Base-by-base conservation (phyloP, 2,329 filamentous ascomycete species). In the Colletotrichum zoysiae region DNA sequence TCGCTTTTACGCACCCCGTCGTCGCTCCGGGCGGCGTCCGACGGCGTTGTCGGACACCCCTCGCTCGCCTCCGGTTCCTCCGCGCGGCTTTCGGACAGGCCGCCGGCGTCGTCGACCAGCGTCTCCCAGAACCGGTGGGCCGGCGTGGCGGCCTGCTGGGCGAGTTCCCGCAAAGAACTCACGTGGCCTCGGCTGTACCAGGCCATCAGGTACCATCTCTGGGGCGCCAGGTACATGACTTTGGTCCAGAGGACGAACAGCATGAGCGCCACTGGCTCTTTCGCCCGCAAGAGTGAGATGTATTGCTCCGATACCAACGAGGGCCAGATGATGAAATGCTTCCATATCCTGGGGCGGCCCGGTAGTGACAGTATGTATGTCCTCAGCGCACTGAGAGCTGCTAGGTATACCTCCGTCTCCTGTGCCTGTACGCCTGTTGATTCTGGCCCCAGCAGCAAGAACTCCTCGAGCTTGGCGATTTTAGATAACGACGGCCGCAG, bases 251-350 rank as follows among this genome's bases (percentile, higher is more conserved):
- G 23, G 3, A 67, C 66, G 14, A 74, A 73, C 9, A 74, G 26
- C 62, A 73, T 70, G 44, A 74, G 70, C 46, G 73, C 62, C 16
- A 73, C 58, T 26, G 73, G 65, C 48, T 67, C 62, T 48, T 73
- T 70, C 9, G 48, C 40, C 35, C 56, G 33, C 1, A 74, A 30
- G 1, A 74, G 70, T 16, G 62, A 53, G 11, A 73, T 40, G 18
- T 74, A 74, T 26, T 70, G 65, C 40, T 73, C 65, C 42, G 70
- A 70, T 2, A 73, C 70, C 18, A 73, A 62, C 8, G 65, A 65
- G 3, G 73, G 73, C 73, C 73, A 74, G 2, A 72, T 48, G n/a
- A 74, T 73, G 50, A 74, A 73, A 51, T 74, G 70, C 38, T 72
- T 73, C 70, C 66, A 74, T 63, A 74, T 65, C 56, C 73, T 59